A percentile compares a stretch with the other conserved stretches of the same genome.
Evolutionary conservation across 345 rosid genomes (phyloP).

Genomic region (Zanthoxylum bungeanum): DNA sequence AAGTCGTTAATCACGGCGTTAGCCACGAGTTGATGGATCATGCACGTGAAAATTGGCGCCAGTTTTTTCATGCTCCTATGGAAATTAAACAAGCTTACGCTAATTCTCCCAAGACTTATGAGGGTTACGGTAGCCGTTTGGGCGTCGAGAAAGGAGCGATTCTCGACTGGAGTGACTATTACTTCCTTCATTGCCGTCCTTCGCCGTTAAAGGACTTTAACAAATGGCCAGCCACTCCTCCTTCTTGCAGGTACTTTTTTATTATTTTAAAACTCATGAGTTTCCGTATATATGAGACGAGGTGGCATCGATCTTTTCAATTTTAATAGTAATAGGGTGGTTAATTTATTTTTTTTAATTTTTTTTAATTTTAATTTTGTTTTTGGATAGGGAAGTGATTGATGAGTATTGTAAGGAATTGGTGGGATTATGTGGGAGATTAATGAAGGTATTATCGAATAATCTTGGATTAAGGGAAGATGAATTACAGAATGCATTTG

Average conservation of each 20-base stretch:
- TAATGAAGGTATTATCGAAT: conserved; percentile 70
- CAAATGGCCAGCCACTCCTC: conserved; percentile 82
- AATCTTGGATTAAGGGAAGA: conserved; percentile 58
- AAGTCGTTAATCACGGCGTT: conserved; percentile 84
- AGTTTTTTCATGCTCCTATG: conserved; percentile 74
- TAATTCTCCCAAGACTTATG: conserved; percentile 76
- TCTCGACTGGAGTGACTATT: conserved; percentile 97
- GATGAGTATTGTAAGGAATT: conserved; percentile 70
- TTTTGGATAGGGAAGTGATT: conserved; percentile 52
- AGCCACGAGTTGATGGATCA: conserved; percentile 56
- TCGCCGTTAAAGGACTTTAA: conserved; percentile 43
- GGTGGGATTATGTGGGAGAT: conserved; percentile 50
- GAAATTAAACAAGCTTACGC: conserved; percentile 60
- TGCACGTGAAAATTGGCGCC: conserved; percentile 63
- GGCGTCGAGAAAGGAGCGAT: conserved; percentile 81
- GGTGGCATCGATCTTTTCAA: too few relatives aligned
- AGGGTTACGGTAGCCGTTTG: conserved; percentile 89
- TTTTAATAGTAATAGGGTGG: too few relatives aligned
- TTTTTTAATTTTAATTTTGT: background rate
- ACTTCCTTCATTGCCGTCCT: conserved; percentile 75
- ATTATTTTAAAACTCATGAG: too few relatives aligned
- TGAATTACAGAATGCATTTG: conserved; percentile 62
- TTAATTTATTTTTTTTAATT: background rate
- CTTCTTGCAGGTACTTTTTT: conserved; percentile 55
- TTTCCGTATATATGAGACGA: too few relatives aligned